Percentiles rank a stretch among this genome's conserved stretches.
phyloP scores from a whole-genome alignment of 1,139 yeast species.

The Protomyces arabidopsidicola region DNA sequence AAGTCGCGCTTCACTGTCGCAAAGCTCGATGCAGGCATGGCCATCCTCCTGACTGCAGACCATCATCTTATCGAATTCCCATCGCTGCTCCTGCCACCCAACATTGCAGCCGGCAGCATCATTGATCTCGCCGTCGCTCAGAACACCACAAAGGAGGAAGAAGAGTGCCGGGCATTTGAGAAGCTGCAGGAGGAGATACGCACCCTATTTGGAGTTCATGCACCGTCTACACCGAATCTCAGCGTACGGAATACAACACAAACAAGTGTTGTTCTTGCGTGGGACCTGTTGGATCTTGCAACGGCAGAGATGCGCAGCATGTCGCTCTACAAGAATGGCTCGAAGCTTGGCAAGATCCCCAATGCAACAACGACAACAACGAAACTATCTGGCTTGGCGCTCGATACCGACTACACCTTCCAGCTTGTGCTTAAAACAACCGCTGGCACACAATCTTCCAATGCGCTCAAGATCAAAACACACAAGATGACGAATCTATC shows the following conservation, averaged over 20 bases:
- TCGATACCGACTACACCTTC: conserved; percentile 76
- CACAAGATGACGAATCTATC: conserved; percentile 95
- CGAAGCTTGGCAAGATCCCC: conserved; percentile 79
- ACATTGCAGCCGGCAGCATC: conserved; percentile 90
- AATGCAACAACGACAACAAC: conserved; percentile 79
- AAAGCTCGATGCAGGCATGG: conserved; percentile 89
- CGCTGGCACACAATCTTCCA: conserved; percentile 76
- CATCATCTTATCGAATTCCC: conserved; percentile 96
- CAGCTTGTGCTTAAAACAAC: conserved; percentile 79
- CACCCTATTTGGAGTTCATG: conserved; percentile 63
- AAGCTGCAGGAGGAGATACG: conserved; percentile 69
- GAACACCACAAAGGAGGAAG: conserved; percentile 62
- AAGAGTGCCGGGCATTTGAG: conserved; percentile 57
- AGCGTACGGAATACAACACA: conserved; percentile 77
- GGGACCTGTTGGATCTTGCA: conserved; percentile 84
- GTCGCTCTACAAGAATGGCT: conserved; percentile 71
- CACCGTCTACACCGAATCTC: conserved; percentile 71
- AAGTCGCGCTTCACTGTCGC: conserved; percentile 65
- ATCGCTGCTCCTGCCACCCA: conserved; percentile 81
- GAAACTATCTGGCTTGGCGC: conserved; percentile 83
- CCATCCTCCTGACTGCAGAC: conserved; percentile 80
- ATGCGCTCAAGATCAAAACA: conserved; percentile 65
- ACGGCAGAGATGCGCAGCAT: conserved; percentile 75
- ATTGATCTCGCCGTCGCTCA: conserved; percentile 80
- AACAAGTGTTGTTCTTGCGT: conserved; percentile 87